These are phyloP conservation scores for Thecaphora thlaspeos DNA, from an alignment of 1,284 basidiomycete genomes.

Conservation along the genomic window DNA sequence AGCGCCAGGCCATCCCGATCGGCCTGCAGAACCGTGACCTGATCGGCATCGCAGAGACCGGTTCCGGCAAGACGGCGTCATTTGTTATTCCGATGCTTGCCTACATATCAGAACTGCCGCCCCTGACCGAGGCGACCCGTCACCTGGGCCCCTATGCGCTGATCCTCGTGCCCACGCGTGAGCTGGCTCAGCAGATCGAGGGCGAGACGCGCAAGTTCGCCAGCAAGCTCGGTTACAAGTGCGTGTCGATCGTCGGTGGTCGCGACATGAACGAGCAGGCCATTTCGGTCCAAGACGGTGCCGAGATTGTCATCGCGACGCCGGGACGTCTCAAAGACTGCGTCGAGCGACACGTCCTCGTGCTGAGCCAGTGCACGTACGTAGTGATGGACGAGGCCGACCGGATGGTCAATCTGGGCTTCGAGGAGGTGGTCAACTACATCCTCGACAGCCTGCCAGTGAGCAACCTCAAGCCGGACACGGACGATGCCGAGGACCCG, in stretches of 20 bases:
- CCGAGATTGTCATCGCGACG: conserved; percentile 96
- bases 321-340: conserved; percentile 97
- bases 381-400: conserved; percentile 99
- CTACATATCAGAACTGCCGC: conserved; percentile 83
- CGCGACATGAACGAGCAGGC: conserved; percentile 91
- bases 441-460: conserved; percentile 89
- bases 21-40: conserved; percentile 92
- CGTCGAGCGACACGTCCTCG: conserved; percentile 89
- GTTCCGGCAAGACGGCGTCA: conserved; percentile 96
- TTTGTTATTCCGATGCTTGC: conserved; percentile 97
- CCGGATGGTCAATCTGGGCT: conserved; percentile 96
- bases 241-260: conserved; percentile 96
- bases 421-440: conserved; percentile 89
- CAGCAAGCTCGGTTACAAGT: conserved; percentile 77
- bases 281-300: conserved; percentile 89
- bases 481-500: conserved; percentile 56
- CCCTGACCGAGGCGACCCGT: conserved; percentile 83
- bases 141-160: conserved; percentile 91
- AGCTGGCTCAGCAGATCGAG: conserved; percentile 96
- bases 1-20: conserved; percentile 96
- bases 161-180: conserved; percentile 92
- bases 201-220: conserved; percentile 88
- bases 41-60: conserved; percentile 95
- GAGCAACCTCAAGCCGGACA: conserved; percentile 79
- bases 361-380: conserved; percentile 93